Base-by-base conservation (phyloP, 2,329 filamentous ascomycete species). In the Daldinia sp. region DNA sequence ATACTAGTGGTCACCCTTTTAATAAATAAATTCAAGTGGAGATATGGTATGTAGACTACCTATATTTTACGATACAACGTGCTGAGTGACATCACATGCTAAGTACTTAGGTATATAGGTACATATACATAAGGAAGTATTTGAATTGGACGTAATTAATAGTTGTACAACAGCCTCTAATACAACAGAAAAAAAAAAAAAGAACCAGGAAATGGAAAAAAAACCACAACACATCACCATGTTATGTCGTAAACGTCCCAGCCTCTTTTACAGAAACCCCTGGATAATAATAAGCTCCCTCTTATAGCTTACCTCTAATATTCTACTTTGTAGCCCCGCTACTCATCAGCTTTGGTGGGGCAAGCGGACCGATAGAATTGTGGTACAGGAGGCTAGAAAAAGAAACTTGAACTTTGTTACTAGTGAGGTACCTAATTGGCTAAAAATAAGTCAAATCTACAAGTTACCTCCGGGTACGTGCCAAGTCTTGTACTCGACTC, bases 311-410 rank as follows among this genome's bases (percentile, higher is more conserved):
- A 51, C 56, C 34, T 41, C 10, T 58, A 17, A 30, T 27, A 45
- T 54, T 34, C 30, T 37, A 53, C 27, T n/a, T 51, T 6, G 27
- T 10, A 49, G 47, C 58, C 58, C 62, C 49, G 55, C 59, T 15
- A 59, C 50, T 52, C 30, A 59, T 60, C 56, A 56, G 54, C 45
- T 63, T 49, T 53, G 51, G 39, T 60, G 63, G 59, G 52, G 56
- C 41, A 30, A 8, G 25, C 48, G 52, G 57, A 21, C 57, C 43
- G 61, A 61, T 50, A 59, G 27, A 64, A 25, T 60, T 19, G 29
- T 48, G 47, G 30, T 56, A 39, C 61, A 47, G 56, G 51, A 52
- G 21, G 55, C 39, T 49, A 30, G 19, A 50, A 45, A 35, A 53
- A 41, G 34, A 32, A 39, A 21, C 43, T 27, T 3, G 13, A 27